phyloP scores from a whole-genome alignment of 352 stramenopile genomes.

The Globisporangium sylvaticum region DNA sequence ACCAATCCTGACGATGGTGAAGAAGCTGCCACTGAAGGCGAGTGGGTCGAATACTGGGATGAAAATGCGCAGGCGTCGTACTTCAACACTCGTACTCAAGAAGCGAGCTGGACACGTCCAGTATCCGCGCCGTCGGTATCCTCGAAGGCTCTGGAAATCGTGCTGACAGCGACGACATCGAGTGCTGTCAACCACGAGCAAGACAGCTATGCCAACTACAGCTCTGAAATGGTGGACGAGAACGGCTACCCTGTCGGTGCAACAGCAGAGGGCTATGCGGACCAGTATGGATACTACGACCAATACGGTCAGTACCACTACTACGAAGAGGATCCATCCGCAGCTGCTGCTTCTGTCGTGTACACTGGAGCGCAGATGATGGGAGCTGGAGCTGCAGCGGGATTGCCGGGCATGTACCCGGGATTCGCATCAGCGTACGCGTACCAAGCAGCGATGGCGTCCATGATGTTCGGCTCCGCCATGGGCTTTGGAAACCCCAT shows the following conservation, averaged over 20 bases:
- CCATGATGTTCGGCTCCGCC: conserved; percentile 46
- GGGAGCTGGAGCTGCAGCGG: conserved; percentile 15
- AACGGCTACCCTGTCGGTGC: conserved; percentile 27
- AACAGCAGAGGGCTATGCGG: conserved; percentile 39
- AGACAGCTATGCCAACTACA: conserved; percentile 24
- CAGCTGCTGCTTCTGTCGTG: conserved; percentile 11
- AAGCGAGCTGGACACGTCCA: conserved; percentile 81
- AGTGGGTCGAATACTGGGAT: conserved; percentile 91
- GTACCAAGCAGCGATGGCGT: conserved; percentile 58
- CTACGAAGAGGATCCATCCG: conserved; percentile 43
- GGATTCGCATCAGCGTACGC: conserved; percentile 53
- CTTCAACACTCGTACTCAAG: conserved; percentile 86
- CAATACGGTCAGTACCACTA: conserved; percentile 80
- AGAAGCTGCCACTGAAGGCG: conserved; percentile 25
- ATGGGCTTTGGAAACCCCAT: conserved; percentile 45
- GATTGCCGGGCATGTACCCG: conserved; percentile 33
- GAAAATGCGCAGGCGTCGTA: conserved; percentile 86
- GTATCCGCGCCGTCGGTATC: conserved; percentile 27
- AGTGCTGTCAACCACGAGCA: conserved; percentile 37
- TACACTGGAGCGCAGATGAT: conserved; percentile 23
- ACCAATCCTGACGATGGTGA: conserved; percentile 11
- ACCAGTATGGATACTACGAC: conserved; percentile 83
- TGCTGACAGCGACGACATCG: conserved; percentile 24
- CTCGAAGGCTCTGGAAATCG: conserved; percentile 34
- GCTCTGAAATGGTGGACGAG: conserved; percentile 18